Evolutionary conservation across 2,329 filamentous ascomycete genomes (phyloP).

Genomic region (Colletotrichum tofieldiae): DNA sequence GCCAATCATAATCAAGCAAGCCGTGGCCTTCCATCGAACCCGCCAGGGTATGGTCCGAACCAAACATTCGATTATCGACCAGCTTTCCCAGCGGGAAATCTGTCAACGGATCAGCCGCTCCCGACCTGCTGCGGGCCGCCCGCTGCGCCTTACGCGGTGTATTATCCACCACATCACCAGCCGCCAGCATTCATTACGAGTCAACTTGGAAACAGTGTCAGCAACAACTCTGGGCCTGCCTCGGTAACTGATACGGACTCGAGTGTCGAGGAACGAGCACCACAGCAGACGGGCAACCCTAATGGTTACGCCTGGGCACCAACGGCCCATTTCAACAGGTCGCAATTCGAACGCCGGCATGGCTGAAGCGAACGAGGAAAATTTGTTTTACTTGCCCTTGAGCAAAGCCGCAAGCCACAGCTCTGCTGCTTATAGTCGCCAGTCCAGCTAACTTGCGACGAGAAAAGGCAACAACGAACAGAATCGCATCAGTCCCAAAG

Average conservation of each 20-base stretch:
- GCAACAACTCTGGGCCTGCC: neutral
- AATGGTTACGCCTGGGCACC: constrained; percentile 5
- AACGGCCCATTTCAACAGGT: neutral
- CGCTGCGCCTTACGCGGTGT: constrained; percentile 8
- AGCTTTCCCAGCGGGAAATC: constrained; percentile 1
- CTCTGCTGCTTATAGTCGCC: neutral
- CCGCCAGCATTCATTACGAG: constrained; percentile 1
- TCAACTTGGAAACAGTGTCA: constrained; percentile 1
- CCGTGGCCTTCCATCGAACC: constrained; percentile 4
- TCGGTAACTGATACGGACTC: constrained; percentile 23
- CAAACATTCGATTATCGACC: constrained; percentile 25
- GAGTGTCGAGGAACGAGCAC: constrained; percentile 18
- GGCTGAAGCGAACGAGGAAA: neutral
- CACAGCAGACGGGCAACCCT: constrained; percentile 1
- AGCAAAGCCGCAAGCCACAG: neutral
- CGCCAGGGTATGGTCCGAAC: constrained; percentile 14
- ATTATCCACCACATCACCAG: constrained; percentile 11
- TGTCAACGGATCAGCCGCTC: constrained; percentile 1
- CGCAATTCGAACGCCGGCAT: constrained; percentile 7
- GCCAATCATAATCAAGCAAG: neutral
- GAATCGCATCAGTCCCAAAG: neutral
- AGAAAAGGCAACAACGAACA: neutral
- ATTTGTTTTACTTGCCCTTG: neutral
- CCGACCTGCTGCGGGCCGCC: constrained; percentile 13
- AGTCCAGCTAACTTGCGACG: neutral